A percentile compares a stretch with the other conserved stretches of the same genome.
Evolutionary conservation across 2,329 filamentous ascomycete genomes (phyloP).

Genomic region (Pseudocercospora musae): DNA sequence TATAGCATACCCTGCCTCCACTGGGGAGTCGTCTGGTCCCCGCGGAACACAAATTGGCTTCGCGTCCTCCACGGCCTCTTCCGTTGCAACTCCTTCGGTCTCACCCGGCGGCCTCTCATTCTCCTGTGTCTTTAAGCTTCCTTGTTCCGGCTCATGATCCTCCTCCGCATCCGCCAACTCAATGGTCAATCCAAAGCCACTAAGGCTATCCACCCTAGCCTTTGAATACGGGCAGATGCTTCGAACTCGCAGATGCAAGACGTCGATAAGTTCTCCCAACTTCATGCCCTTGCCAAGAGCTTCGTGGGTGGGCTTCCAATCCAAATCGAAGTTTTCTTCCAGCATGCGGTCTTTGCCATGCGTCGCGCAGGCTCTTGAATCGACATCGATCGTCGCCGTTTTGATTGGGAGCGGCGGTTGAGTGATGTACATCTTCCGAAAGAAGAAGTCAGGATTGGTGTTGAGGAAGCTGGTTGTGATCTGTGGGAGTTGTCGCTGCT

Average conservation of each 20-base stretch:
- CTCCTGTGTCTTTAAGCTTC: not conserved
- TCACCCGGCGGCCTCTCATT: not conserved
- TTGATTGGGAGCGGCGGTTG: not conserved
- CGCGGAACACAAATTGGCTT: not conserved
- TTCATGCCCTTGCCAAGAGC: not conserved
- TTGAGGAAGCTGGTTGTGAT: not conserved
- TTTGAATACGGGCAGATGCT: not conserved
- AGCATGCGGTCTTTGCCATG: not conserved
- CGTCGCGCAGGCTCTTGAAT: not conserved
- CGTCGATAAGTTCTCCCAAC: not conserved
- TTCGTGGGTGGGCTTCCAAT: not conserved
- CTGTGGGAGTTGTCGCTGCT: not conserved
- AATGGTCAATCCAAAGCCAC: not conserved
- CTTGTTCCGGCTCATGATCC: not conserved
- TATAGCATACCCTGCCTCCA: not conserved
- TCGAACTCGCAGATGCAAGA: not conserved
- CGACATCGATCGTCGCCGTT: not conserved
- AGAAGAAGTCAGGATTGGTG: not conserved
- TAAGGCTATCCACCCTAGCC: not conserved
- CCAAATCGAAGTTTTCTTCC: not conserved
- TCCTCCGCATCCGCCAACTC: not conserved
- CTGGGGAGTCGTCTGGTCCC: not conserved
- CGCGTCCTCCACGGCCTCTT: not conserved
- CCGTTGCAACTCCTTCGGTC: too few species aligned
- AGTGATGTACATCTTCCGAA: not conserved